Base-by-base conservation (phyloP, 2,329 filamentous ascomycete genomes). In the Sporothrix dimorphospora region DNA sequence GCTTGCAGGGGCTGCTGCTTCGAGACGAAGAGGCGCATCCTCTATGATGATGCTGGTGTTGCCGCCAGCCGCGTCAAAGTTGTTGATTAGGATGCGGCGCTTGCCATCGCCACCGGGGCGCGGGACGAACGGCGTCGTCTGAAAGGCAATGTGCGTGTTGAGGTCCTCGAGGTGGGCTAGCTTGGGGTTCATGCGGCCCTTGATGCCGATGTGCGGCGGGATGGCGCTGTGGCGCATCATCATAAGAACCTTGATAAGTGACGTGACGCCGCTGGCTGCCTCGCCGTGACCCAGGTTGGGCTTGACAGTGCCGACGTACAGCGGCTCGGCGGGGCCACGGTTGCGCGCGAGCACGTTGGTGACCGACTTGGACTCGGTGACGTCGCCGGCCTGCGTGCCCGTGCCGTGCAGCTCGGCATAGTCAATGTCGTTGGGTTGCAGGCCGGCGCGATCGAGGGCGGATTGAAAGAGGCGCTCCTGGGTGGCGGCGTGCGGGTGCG, bases 371-470 rank as follows among this genome's bases (percentile, higher is more conserved):
- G 95, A 94, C 79, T 97, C 94, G 4, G 89, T 91, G 9, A 89
- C 90, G 78, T 97, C 94, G 74, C 92, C 94, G 47, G 92, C 93
- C 79, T 96, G 92, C 0, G 93, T 97, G 45, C 94, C 94, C 3
- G 94, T 97, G 19, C 92, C 94, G 79, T 97, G 93, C 90, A 96
- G 94, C 81, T 97, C 94, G 8, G 97, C 90, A 77, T 95, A 97
- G 80, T 90, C 90, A 67, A 97, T 87, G 75, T 94, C 91, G 69
- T 89, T 86, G 1, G 93, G 91, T 77, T 94, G 90, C 24, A 96
- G 86, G 72, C 91, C 90, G 53, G 92, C 90, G 51, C 92, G 88
- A 65, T 91, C 87, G 0, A 96, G 84, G 51, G 88, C 85, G 72
- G 88, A 87, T 77, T 65, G 59, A 38, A 91, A 95, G 12, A 96